phyloP scores from a whole-genome alignment of 129 eudicot species.

The Apium graveolens region DNA sequence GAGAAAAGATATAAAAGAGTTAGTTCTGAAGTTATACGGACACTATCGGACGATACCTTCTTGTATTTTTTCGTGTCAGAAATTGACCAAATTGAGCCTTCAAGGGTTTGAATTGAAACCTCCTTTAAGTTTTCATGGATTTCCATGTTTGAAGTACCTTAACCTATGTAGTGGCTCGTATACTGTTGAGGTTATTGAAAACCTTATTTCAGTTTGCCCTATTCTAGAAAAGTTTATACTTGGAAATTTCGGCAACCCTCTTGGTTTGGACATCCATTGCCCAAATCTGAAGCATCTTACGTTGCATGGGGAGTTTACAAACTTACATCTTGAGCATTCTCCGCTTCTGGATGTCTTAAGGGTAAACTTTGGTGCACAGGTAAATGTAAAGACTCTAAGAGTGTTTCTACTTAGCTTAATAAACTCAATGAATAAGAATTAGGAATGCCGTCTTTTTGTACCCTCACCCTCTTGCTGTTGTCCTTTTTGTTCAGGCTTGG shows the following conservation, averaged over 20 bases:
- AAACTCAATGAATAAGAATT: too few species aligned
- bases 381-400: neutral
- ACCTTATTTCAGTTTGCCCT: neutral
- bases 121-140: too few species aligned
- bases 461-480: neutral
- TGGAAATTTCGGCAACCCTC: neutral
- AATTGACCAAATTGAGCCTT: too few species aligned
- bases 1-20: neutral
- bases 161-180: neutral
- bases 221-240: neutral
- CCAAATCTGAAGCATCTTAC: neutral
- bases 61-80: neutral
- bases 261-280: neutral
- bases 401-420: neutral
- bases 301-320: neutral
- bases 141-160: neutral
- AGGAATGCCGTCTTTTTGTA: too few species aligned
- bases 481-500: neutral
- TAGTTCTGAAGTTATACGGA: neutral
- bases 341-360: neutral
- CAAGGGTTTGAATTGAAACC: too few species aligned
- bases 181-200: neutral
- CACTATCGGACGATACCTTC: too few species aligned
- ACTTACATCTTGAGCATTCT: neutral
- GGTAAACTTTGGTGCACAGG: neutral